Conservation (phyloP, 805 yeast genomes). For the Lachancea kluyveri region DNA sequence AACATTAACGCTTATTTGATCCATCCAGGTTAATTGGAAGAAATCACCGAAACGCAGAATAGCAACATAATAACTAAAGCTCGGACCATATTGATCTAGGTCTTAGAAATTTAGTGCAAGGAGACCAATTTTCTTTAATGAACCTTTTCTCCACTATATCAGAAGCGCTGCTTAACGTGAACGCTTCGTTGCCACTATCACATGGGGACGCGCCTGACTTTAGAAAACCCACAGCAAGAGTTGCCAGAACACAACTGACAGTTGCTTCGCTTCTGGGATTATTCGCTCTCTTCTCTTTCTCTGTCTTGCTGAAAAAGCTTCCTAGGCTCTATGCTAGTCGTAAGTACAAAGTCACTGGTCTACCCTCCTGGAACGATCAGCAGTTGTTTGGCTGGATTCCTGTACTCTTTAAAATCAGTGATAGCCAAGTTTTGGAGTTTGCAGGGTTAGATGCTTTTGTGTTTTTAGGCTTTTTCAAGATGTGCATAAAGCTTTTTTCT, state of each 20-base stretch:
- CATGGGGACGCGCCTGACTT: constrained; percentile 26
- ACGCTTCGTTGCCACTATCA: too few species aligned
- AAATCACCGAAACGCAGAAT: too few species aligned
- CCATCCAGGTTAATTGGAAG: too few species aligned
- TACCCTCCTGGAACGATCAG: constrained; percentile 32
- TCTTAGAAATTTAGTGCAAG: too few species aligned
- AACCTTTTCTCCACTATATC: too few species aligned
- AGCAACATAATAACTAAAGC: too few species aligned
- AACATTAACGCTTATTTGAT: too few species aligned
- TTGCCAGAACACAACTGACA: constrained; percentile 70
- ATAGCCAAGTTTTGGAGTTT: constrained; percentile 71
- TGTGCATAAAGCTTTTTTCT: constrained; percentile 67
- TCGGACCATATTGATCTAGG: too few species aligned
- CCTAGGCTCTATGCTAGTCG: constrained; percentile 86
- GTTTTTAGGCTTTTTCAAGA: constrained; percentile 81
- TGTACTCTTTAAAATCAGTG: constrained; percentile 56
- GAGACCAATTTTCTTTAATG: too few species aligned
- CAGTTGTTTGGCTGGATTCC: constrained; percentile 80
- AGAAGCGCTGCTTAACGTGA: too few species aligned
- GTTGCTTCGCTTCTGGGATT: constrained; percentile 66
- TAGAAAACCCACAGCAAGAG: constrained; percentile 38
- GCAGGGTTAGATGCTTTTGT: constrained; percentile 96
- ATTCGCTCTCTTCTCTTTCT: constrained; percentile 61
- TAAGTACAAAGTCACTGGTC: constrained; percentile 30
- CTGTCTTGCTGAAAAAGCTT: constrained; percentile 63